Evolutionary conservation across 1,139 yeast genomes (phyloP), one percentile per base, ranked within the genome.

Genomic region (Hyphopichia burtonii): DNA sequence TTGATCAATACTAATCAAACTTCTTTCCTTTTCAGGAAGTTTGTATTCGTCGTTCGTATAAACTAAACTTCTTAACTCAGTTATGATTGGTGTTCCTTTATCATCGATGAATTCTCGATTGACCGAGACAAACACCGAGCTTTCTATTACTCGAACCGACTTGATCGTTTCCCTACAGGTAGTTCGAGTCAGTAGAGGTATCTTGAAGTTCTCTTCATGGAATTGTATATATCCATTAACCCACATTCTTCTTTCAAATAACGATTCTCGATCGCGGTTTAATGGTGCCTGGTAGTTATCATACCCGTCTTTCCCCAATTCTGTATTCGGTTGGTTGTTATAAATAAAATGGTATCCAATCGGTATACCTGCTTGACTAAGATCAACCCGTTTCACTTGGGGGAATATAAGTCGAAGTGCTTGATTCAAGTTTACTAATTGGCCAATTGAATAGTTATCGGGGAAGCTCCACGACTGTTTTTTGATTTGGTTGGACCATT

Each of bases 271-370:
- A 5, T 46, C 45, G 2, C 35, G 38, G 34, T 47, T 53, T 1
- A 45, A 35, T 1, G 96, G 96, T 1, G 93, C 82, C 58, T 87
- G 96, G 52, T 83, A 80, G 43, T 82, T 73, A 51, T 87, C 96
- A 61, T 88, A 91, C 0, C 97, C 97, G 59, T 91, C 98, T 2
- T 55, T 38, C 0, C 86, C 83, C 20, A 88, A 56, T 3, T 59
- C 60, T 0, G 49, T 41, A 49, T 81, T 89, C 20, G 64, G 58
- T 34, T 76, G 80, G 31, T 72, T 64, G 59, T 81, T 82, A 58
- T 75, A 88, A 3, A 85, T 61, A 44, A 89, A 72, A 49, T 86
- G 90, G 48, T 78, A 82, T 0, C 95, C 95, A 11, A 59, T 56
- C 9, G 76, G 76, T 3, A 74, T 39, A 22, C 41, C 20, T 23